Evolutionary conservation across 2,329 filamentous ascomycete genomes (phyloP).

Genomic region (Cadophora luteo-olivacea): DNA sequence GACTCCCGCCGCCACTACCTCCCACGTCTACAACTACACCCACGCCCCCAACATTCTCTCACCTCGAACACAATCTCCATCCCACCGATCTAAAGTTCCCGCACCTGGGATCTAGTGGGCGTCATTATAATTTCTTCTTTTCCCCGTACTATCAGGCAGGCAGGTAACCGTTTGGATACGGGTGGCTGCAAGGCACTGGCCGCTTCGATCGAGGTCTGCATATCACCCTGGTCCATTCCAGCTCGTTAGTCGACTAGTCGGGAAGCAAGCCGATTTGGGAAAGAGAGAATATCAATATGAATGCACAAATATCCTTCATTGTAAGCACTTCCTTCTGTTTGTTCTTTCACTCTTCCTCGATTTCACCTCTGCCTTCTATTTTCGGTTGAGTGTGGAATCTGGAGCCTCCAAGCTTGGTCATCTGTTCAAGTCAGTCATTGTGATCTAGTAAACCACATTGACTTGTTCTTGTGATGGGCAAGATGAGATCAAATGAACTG

Average conservation of each 20-base stretch:
- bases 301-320: constrained; percentile 63
- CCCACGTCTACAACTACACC: neutral
- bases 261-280: constrained; percentile 34
- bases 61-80: neutral
- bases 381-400: neutral
- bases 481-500: neutral
- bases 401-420: neutral
- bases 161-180: constrained; percentile 23
- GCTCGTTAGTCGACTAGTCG: constrained; percentile 4
- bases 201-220: constrained; percentile 38
- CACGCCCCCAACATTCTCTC: neutral
- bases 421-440: neutral
- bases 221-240: constrained; percentile 34
- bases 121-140: neutral
- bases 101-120: constrained; percentile 1
- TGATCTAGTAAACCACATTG: constrained; percentile 2
- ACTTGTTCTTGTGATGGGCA: constrained; percentile 23
- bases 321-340: constrained; percentile 49
- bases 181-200: constrained; percentile 44
- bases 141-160: neutral
- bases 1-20: neutral
- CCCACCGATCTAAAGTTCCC: neutral
- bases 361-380: neutral
- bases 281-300: constrained; percentile 51
- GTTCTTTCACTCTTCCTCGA: neutral